Conservation (phyloP, 352 stramenopile species). For the Phytopythium vexans region DNA sequence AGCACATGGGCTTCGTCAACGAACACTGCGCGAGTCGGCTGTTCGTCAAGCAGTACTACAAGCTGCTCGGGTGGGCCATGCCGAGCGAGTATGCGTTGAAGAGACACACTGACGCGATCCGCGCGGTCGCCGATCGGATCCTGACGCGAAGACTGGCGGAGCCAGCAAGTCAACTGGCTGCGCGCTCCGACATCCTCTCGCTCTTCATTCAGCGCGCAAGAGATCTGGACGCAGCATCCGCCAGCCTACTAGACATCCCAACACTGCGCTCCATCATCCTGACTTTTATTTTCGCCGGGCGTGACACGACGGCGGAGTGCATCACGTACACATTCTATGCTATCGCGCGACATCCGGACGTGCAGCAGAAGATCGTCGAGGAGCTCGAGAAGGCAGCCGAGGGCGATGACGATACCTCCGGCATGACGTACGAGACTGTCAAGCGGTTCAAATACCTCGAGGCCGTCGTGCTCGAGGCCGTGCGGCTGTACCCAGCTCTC, state of each 20-base stretch:
- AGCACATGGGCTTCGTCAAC: slow-evolving; percentile 54
- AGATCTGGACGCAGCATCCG: slow-evolving; percentile 3
- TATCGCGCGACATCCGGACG: slow-evolving; percentile 48
- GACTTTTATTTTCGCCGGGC: slow-evolving; percentile 83
- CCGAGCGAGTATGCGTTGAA: slow-evolving; percentile 48
- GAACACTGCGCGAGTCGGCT: slow-evolving; percentile 49
- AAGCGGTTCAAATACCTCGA: slow-evolving; percentile 66
- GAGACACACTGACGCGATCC: slow-evolving; percentile 21
- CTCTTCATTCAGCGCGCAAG: slow-evolving; percentile 36
- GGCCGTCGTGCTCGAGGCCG: slow-evolving; percentile 63
- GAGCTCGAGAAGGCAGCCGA: slow-evolving; percentile 24
- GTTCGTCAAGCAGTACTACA: slow-evolving; percentile 70
- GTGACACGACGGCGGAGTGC: slow-evolving; percentile 73
- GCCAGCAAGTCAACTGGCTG: slow-evolving; percentile 17
- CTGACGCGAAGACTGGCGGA: slow-evolving; percentile 35
- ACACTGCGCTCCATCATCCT: slow-evolving; percentile 67
- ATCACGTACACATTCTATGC: slow-evolving; percentile 80
- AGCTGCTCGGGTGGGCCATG: slow-evolving; percentile 52
- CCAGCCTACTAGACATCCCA: slow-evolving; percentile 25
- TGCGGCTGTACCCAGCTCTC: slow-evolving; percentile 74
- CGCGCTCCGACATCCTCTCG: slow-evolving; percentile 43
- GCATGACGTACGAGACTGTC: slow-evolving; percentile 50
- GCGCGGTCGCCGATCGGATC: slow-evolving; percentile 43
- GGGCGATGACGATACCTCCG: neutral
- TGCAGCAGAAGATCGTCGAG: slow-evolving; percentile 56